phyloP scores from a whole-genome alignment of 2,329 filamentous ascomycete species.

The Aaosphaeria pasadenensis region DNA sequence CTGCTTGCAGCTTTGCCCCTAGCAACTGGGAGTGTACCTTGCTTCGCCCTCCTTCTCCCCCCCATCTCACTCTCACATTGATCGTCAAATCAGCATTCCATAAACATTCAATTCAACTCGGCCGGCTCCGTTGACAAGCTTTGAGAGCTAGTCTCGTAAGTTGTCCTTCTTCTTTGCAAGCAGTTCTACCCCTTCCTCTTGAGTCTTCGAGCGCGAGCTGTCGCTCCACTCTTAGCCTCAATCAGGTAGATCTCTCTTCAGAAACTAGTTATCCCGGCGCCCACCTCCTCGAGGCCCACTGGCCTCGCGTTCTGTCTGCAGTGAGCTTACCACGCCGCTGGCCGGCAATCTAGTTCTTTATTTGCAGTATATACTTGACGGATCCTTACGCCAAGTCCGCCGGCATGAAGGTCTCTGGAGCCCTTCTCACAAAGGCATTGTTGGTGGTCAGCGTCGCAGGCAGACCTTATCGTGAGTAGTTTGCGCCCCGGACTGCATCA shows the following conservation, averaged over 20 bases:
- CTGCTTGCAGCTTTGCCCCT: neutral
- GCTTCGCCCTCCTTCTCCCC: neutral
- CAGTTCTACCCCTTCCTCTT: neutral
- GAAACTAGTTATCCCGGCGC: neutral
- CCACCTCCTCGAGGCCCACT: neutral
- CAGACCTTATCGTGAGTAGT: slow-evolving; percentile 38
- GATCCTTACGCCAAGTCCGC: slow-evolving; percentile 1
- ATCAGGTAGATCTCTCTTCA: too few species aligned
- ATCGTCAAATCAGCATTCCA: neutral
- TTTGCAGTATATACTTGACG: slow-evolving; percentile 18
- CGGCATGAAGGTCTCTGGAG: slow-evolving; percentile 45
- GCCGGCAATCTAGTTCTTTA: slow-evolving; percentile 12
- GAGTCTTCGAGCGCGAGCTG: too few species aligned
- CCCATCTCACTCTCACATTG: neutral
- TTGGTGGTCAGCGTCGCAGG: slow-evolving; percentile 44
- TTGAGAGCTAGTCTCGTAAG: neutral
- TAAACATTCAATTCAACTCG: neutral
- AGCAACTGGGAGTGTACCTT: too few species aligned
- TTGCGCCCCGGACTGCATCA: neutral
- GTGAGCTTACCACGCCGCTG: slow-evolving; percentile 9
- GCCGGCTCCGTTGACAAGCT: neutral
- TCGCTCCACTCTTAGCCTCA: too few species aligned
- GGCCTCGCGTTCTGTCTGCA: neutral
- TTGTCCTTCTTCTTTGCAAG: neutral
- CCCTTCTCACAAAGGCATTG: slow-evolving; percentile 32